Base-by-base conservation (phyloP, 164 flowering plant genomes). In the Chloranthus sessilifolius region DNA sequence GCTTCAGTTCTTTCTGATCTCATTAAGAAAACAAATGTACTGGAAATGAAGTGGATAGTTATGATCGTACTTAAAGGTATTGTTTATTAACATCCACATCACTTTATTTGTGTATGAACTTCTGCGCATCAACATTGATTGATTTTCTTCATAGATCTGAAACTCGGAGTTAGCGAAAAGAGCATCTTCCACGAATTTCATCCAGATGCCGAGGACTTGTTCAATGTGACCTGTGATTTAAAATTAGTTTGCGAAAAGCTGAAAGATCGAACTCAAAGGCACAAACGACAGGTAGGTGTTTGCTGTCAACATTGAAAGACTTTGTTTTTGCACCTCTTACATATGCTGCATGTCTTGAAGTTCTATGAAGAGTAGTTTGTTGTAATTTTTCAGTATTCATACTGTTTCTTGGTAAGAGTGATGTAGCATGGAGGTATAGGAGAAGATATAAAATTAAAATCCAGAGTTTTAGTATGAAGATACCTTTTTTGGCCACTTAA, bases 151-250 rank as follows among this genome's bases (percentile, higher is more conserved):
- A 60, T 53, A 89, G 98, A 92, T 63, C 59, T 92, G 63, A 92
- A 92, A 73, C 60, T 92, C 68, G 99, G 97, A 38, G 63, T 82
- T 10, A 88, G 95, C 64, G 99, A 92, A 67, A 92, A 77, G 62
- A 86, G 76, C 67, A 82, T 92, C 50, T 88, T 92, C 51, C 97
- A 82, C 70, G 99, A 92, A 61, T 92, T 92, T 61, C 99, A 92
- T 74, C 96, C 95, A 1, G 99, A 92, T 70, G 99, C 99, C 6
- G 99, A 92, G 64, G 97, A 92, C 73, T 66, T 92, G 71, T 88
- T 92, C 50, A 92, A 92, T 70, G 99, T 92, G 38, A 92, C 97
- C 1, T 92, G 99, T 74, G 99, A 92, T 63, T 67, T 92, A 49
- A 89, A 81, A 56, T 65, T 92, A 55, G 99, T 92, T 16, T 88